These are phyloP conservation scores for Aureobasidium melanogenum DNA, from an alignment of 2,329 filamentous ascomycete genomes.

Conservation along the genomic window DNA sequence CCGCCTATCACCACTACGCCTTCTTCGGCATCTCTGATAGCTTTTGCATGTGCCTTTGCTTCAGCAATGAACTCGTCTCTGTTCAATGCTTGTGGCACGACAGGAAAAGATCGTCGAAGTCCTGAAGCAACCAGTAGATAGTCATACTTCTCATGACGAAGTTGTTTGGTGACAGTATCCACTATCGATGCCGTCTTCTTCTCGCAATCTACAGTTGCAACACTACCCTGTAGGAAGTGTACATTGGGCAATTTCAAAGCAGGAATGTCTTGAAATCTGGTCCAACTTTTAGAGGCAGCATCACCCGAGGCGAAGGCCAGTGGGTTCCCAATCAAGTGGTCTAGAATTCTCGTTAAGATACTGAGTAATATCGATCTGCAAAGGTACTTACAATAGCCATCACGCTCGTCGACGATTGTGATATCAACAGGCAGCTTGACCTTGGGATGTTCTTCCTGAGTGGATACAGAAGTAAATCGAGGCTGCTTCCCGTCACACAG, in stretches of 20 bases:
- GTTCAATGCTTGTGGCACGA: constrained; percentile 58
- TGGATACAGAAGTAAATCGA: constrained; percentile 25
- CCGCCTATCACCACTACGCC: constrained; percentile 68
- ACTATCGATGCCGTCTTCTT: constrained; percentile 50
- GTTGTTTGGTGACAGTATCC: constrained; percentile 25
- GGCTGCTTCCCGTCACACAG: constrained; percentile 48
- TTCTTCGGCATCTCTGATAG: constrained; percentile 40
- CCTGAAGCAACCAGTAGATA: constrained; percentile 68
- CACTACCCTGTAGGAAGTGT: constrained; percentile 56
- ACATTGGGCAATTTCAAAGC: constrained; percentile 56
- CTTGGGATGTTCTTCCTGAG: constrained; percentile 20
- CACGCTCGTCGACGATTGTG: constrained; percentile 68
- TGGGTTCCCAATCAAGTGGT: constrained; percentile 65
- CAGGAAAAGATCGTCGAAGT: constrained; percentile 60
- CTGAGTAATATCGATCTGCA: neutral
- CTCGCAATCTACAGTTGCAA: constrained; percentile 51
- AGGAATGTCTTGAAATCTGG: constrained; percentile 57
- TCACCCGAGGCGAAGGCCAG: constrained; percentile 57
- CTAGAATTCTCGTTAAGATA: constrained; percentile 36
- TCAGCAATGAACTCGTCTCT: constrained; percentile 57
- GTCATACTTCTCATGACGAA: constrained; percentile 48
- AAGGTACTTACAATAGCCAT: constrained; percentile 62
- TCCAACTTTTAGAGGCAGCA: constrained; percentile 62
- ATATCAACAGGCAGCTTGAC: constrained; percentile 45
- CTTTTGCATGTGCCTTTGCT: constrained; percentile 49